Evolutionary conservation across 768 basidiomycete species (phyloP).

Genomic region (Russula sp.): DNA sequence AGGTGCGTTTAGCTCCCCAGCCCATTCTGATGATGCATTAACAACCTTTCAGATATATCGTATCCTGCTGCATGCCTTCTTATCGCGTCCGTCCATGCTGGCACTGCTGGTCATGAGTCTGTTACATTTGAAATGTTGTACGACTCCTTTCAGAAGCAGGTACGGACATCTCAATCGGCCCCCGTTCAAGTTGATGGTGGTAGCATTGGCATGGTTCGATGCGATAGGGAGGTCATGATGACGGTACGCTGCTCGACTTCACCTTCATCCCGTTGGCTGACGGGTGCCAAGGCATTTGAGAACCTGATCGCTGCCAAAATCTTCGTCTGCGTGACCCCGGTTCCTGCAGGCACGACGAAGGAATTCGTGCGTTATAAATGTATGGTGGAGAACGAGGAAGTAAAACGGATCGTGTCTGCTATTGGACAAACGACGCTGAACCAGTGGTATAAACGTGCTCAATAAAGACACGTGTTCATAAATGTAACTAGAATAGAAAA

Average conservation of each 20-base stretch:
- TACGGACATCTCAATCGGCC: conserved; percentile 66
- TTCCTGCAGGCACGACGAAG: conserved; percentile 51
- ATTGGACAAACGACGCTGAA: conserved; percentile 67
- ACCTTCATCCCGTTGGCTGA: not conserved
- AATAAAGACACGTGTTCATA: conserved; percentile 33
- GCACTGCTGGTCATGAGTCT: conserved; percentile 68
- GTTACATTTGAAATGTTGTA: conserved; percentile 93
- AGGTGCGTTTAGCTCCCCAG: conserved; percentile 41
- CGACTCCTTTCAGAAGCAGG: conserved; percentile 72
- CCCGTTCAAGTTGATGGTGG: conserved; percentile 72
- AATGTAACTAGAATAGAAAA: too few relatives aligned
- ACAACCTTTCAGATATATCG: conserved; percentile 51
- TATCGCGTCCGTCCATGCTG: conserved; percentile 77
- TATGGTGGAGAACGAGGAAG: conserved; percentile 56
- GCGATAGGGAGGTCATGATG: conserved; percentile 61
- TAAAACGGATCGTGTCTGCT: conserved; percentile 65
- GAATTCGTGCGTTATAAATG: conserved; percentile 79
- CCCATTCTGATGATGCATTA: conserved; percentile 3
- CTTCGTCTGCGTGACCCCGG: conserved; percentile 51
- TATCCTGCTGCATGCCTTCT: conserved; percentile 81
- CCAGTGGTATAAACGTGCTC: conserved; percentile 71
- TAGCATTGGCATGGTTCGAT: conserved; percentile 67
- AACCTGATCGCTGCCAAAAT: conserved; percentile 54
- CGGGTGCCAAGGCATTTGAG: conserved; percentile 66
- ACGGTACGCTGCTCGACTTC: conserved; percentile 47